phyloP scores from a whole-genome alignment of 31 red algal species.

The Asparagopsis taxiformis region DNA sequence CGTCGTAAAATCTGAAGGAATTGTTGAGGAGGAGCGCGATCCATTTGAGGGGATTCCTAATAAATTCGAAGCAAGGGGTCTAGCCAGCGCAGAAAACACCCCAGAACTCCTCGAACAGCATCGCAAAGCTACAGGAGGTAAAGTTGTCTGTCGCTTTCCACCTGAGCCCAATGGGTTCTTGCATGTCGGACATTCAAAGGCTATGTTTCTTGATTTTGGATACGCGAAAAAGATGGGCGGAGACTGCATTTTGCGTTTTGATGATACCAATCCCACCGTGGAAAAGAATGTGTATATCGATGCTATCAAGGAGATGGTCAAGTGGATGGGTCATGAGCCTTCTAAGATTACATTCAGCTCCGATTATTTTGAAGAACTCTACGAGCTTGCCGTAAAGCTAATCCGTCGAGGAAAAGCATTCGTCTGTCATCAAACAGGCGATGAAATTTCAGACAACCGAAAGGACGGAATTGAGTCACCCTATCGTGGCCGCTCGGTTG shows the following conservation, averaged over 20 bases:
- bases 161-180: conserved; percentile 87
- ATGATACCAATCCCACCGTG: conserved; percentile 95
- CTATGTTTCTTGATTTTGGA: conserved; percentile 95
- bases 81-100: conserved; percentile 78
- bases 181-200: conserved; percentile 91
- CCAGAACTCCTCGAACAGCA: conserved; percentile 81
- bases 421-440: conserved; percentile 85
- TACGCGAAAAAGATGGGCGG: conserved; percentile 87
- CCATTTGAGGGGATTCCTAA: conserved; percentile 85
- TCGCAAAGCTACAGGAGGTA: conserved; percentile 48
- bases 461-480: conserved; percentile 79
- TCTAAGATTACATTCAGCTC: conserved; percentile 82
- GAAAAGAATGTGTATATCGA: conserved; percentile 89
- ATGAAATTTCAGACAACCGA: conserved; percentile 66
- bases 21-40: conserved; percentile 30
- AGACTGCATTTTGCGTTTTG: conserved; percentile 86
- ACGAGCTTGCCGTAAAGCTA: conserved; percentile 81
- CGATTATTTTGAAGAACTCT: conserved; percentile 93
- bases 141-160: conserved; percentile 81
- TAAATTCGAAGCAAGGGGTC: conserved; percentile 76
- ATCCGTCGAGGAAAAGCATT: conserved; percentile 86
- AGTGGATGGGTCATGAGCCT: conserved; percentile 90
- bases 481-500: conserved; percentile 74
- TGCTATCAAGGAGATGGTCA: conserved; percentile 79
- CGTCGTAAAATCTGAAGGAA: conserved; percentile 3